Evolutionary conservation across 2,329 filamentous ascomycete genomes (phyloP).

Genomic region (Curvularia sp.): DNA sequence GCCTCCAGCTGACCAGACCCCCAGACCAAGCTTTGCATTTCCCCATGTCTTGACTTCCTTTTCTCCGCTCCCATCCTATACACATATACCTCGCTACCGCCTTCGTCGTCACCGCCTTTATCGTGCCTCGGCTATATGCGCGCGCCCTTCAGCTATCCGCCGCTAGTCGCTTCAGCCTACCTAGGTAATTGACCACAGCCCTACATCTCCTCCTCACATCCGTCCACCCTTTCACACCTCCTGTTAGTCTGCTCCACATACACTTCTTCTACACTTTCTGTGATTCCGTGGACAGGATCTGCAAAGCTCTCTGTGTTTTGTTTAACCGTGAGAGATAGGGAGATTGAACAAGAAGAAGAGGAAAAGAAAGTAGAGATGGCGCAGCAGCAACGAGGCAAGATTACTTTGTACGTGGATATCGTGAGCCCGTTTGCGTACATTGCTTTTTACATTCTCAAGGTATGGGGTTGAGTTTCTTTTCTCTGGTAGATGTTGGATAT

Average conservation of each 20-base stretch:
- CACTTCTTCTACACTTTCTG: too few species aligned
- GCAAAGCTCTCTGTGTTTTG: too few species aligned
- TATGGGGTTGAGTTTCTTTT: slow-evolving; percentile 28
- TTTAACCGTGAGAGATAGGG: too few species aligned
- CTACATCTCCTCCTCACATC: neutral
- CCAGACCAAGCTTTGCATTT: too few species aligned
- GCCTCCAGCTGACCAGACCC: too few species aligned
- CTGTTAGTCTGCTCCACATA: too few species aligned
- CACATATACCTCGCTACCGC: neutral
- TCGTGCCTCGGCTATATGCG: neutral
- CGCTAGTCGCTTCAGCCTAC: too few species aligned
- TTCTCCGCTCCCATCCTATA: neutral
- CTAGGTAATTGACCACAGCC: too few species aligned
- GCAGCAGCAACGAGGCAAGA: slow-evolving; percentile 48
- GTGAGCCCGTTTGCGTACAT: slow-evolving; percentile 68
- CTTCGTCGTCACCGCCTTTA: too few species aligned
- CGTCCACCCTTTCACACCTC: neutral
- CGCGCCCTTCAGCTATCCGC: neutral
- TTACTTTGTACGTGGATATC: slow-evolving; percentile 66
- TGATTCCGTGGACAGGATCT: too few species aligned
- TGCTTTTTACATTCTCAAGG: slow-evolving; percentile 63
- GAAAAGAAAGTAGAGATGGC: neutral
- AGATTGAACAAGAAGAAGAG: too few species aligned
- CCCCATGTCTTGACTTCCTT: neutral
- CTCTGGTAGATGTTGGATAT: neutral